A percentile compares a stretch with the other conserved stretches of the same genome.
Evolutionary conservation across 352 stramenopile species (phyloP).

Genomic region (Phytophthora crassamura): DNA sequence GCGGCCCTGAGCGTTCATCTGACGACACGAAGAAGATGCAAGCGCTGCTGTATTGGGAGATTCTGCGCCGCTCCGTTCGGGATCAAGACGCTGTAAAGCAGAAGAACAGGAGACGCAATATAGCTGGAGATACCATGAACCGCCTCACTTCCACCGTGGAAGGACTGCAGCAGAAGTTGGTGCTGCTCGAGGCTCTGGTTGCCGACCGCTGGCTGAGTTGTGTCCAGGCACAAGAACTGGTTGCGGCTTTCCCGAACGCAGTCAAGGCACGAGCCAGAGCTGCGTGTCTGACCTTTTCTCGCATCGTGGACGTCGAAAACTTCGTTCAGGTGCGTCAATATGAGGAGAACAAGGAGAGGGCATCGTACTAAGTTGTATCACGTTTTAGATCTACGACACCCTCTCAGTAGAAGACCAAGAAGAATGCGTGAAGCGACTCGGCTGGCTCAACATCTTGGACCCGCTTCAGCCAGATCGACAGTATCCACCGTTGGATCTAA

Average conservation of each 20-base stretch:
- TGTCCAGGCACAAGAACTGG: conserved; percentile 49
- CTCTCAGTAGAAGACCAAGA: conserved; percentile 62
- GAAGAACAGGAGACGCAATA: not conserved
- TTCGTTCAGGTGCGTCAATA: conserved; percentile 55
- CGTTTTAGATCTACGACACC: conserved; percentile 52
- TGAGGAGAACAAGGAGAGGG: not conserved
- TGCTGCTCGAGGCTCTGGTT: conserved; percentile 60
- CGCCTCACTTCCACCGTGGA: conserved; percentile 28
- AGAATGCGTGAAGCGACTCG: conserved; percentile 68
- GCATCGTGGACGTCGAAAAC: conserved; percentile 79
- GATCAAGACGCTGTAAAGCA: not conserved
- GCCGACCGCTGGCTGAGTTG: conserved; percentile 60
- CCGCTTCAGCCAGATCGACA: conserved; percentile 74
- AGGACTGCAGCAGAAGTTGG: conserved; percentile 26
- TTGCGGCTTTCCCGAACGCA: conserved; percentile 53
- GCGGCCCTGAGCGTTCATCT: not conserved
- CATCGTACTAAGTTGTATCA: not conserved
- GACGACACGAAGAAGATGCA: conserved; percentile 15
- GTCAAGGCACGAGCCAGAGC: conserved; percentile 58
- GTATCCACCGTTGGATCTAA: conserved; percentile 76
- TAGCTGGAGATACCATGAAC: conserved; percentile 7
- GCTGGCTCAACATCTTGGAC: conserved; percentile 89
- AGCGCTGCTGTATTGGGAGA: conserved; percentile 49
- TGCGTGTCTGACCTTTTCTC: conserved; percentile 64
- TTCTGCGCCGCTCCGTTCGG: conserved; percentile 40